Base-by-base conservation (phyloP, 148 eudicot genomes). In the Pharnaceum exiguum region DNA sequence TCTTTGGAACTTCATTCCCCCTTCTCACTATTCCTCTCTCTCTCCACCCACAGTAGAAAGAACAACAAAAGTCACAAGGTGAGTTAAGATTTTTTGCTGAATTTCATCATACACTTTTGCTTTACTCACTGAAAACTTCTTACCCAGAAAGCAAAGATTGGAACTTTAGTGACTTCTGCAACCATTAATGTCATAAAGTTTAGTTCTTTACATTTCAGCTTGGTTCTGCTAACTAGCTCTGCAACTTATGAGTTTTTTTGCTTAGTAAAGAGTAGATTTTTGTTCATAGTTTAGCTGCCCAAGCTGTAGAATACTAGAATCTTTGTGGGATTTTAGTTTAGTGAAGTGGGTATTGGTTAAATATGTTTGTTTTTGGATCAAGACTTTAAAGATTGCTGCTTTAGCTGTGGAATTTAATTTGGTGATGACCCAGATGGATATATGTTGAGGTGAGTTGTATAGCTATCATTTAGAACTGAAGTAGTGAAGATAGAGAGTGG, bases 321-420 rank as follows among this genome's bases (percentile, higher is more conserved):
- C n/a, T n/a, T n/a, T n/a, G n/a, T n/a, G n/a, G n/a, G n/a, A n/a
- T n/a, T n/a, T n/a, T n/a, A n/a, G n/a, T n/a, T n/a, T n/a, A 68
- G 66, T 52, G 60, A 68, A 36, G 12, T 43, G 72, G 55, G 40
- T n/a, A 22, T 21, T 46, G 67, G 39, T 19, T 43, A 30, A 39
- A 29, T 68, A 11, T 24, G 59, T 46, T 18, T 29, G 12, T 43
- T 37, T 39, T 21, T 68, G 60, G 44, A 60, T 26, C 24, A 7
- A 31, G 19, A 22, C 58, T 6, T 24, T 60, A 60, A 35, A 38
- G 7, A 11, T n/a, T 21, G 32, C 30, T 28, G 27, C n/a, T 38
- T 62, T 39, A 43, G 27, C 31, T 28, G 57, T 23, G 16, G 10
- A 57, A 36, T 31, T 35, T 21, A 29, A 37, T 21, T 30, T 30